These are phyloP conservation scores for Tetracentron sinense DNA, from an alignment of 164 flowering plant genomes.

Conservation along the genomic window DNA sequence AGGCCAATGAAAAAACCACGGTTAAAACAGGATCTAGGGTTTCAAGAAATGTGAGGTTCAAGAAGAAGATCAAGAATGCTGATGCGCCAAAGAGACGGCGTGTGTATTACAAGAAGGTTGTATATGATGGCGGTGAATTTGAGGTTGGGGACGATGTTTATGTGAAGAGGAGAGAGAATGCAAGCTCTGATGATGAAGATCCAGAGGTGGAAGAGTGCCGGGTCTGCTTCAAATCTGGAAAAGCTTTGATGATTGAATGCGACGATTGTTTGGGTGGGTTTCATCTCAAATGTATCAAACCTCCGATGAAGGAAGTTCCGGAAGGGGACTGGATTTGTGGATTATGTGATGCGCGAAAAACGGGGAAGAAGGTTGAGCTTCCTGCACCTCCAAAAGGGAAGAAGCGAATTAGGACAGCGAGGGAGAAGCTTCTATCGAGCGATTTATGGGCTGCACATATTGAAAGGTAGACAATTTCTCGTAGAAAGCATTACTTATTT, in stretches of 20 bases:
- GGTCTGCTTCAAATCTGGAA: slow-evolving; percentile 68
- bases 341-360: slow-evolving; percentile 63
- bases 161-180: slow-evolving; percentile 85
- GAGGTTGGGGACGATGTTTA: slow-evolving; percentile 81
- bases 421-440: slow-evolving; percentile 85
- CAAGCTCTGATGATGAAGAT: slow-evolving; percentile 68
- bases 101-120: slow-evolving; percentile 69
- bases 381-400: slow-evolving; percentile 68
- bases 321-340: slow-evolving; percentile 92
- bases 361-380: slow-evolving; percentile 48
- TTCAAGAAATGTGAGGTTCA: slow-evolving; percentile 3
- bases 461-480: slow-evolving; percentile 47
- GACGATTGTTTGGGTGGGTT: slow-evolving; percentile 89
- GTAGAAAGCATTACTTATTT: not conserved
- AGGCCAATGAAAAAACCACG: not conserved
- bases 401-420: slow-evolving; percentile 62
- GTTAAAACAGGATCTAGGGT: not conserved
- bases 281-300: slow-evolving; percentile 85
- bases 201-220: slow-evolving; percentile 81
- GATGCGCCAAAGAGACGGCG: slow-evolving; percentile 22
- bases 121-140: slow-evolving; percentile 76
- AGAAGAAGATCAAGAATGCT: slow-evolving; percentile 8
- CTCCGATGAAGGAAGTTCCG: slow-evolving; percentile 77
- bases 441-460: slow-evolving; percentile 87
- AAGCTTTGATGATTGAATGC: slow-evolving; percentile 77